These are phyloP conservation scores for Salix udensis DNA, from an alignment of 345 rosid genomes.

Conservation along the genomic window DNA sequence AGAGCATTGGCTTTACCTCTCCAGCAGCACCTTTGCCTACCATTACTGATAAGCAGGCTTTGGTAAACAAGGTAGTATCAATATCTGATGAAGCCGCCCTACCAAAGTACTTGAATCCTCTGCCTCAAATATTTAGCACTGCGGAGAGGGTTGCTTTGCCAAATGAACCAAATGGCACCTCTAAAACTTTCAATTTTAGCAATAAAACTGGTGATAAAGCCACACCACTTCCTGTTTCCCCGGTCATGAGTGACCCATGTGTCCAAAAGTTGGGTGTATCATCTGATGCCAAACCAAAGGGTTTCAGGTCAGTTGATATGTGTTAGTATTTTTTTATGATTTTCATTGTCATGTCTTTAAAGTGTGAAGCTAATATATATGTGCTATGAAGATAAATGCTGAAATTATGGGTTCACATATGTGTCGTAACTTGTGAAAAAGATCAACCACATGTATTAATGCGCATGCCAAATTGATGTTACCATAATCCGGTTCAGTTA, in stretches of 20 bases:
- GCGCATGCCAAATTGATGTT: background rate
- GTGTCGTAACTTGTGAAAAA: background rate
- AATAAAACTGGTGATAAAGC: slow-evolving; percentile 23
- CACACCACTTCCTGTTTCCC: slow-evolving; percentile 12
- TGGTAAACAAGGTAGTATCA: slow-evolving; percentile 25
- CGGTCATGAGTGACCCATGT: slow-evolving; percentile 28
- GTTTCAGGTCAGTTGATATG: slow-evolving; percentile 37
- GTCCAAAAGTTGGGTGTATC: slow-evolving; percentile 19
- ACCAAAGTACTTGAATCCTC: slow-evolving; percentile 22
- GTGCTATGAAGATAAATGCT: background rate
- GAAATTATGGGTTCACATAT: background rate
- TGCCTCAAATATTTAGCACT: slow-evolving; percentile 20
- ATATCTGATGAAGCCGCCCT: slow-evolving; percentile 22
- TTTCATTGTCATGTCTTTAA: background rate
- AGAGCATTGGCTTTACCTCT: slow-evolving; percentile 21
- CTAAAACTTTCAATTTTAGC: slow-evolving; percentile 18
- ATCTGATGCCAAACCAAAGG: slow-evolving; percentile 28
- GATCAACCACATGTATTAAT: background rate
- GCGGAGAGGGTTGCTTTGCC: slow-evolving; percentile 28
- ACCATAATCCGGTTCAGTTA: background rate
- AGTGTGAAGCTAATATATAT: background rate
- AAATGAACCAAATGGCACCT: slow-evolving; percentile 32
- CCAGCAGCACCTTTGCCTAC: slow-evolving; percentile 26
- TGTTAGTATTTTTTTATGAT: background rate
- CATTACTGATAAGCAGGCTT: slow-evolving; percentile 33